phyloP scores from a whole-genome alignment of 1,139 yeast species.

The Pneumocystis carinii region DNA sequence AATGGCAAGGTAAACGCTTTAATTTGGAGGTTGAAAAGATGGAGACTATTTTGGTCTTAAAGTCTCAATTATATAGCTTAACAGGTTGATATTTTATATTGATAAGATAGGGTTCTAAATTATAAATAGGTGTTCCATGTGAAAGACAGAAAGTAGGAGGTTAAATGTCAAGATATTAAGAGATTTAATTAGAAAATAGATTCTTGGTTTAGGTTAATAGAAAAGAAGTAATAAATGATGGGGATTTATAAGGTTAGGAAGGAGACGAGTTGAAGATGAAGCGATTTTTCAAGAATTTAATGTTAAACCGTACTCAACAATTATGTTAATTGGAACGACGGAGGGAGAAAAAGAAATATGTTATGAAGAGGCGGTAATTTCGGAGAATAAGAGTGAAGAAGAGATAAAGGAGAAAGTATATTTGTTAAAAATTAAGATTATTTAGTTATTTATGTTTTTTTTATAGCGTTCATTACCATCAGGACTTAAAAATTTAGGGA shows the following conservation, averaged over 20 bases:
- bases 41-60: constrained; percentile 48
- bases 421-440: background rate
- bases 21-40: constrained; percentile 44
- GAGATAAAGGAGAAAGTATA: constrained; percentile 25
- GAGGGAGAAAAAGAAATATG: constrained; percentile 54
- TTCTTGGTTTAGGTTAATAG: constrained; percentile 49
- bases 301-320: constrained; percentile 58
- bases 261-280: constrained; percentile 3
- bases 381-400: constrained; percentile 51
- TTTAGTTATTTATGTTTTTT: constrained; percentile 16
- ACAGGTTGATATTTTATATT: constrained; percentile 29
- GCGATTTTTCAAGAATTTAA: constrained; percentile 36
- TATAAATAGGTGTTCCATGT: background rate
- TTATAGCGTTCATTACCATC: constrained; percentile 40
- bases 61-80: constrained; percentile 49
- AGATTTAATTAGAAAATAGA: background rate
- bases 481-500: constrained; percentile 79
- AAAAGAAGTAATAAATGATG: constrained; percentile 33
- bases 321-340: constrained; percentile 90
- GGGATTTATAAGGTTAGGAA: constrained; percentile 2
- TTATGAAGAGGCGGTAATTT: constrained; percentile 39
- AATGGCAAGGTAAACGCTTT: constrained; percentile 56
- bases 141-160: background rate
- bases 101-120: background rate
- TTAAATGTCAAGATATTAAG: background rate